phyloP scores from a whole-genome alignment of 805 yeast genomes.

The Monosporozyma siamensis region DNA sequence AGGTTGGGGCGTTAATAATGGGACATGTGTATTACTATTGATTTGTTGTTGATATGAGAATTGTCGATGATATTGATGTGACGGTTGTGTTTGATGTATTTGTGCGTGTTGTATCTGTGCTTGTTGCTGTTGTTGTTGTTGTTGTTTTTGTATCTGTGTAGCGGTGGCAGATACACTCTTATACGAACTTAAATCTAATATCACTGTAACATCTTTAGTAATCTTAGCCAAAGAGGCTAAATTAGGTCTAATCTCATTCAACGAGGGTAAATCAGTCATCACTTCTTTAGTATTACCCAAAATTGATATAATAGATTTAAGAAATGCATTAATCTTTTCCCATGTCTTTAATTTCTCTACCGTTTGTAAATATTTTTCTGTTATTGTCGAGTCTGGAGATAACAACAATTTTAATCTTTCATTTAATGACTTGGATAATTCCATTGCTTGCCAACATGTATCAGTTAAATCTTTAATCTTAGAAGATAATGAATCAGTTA shows the following conservation, averaged over 20 bases:
- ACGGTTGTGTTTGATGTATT: conserved; percentile 11
- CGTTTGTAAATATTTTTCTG: conserved; percentile 35
- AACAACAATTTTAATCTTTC: conserved; percentile 44
- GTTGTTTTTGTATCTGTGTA: conserved; percentile 8
- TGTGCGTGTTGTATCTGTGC: conserved; percentile 14
- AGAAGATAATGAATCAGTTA: conserved; percentile 33
- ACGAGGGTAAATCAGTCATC: conserved; percentile 69
- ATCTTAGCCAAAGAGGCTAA: conserved; percentile 77
- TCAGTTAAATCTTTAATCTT: conserved; percentile 70
- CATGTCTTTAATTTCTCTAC: conserved; percentile 58
- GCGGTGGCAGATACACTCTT: conserved; percentile 24
- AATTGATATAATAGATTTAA: conserved; percentile 76
- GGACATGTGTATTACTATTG: conserved; percentile 13
- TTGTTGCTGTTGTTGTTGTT: conserved; percentile 9
- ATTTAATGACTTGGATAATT: conserved; percentile 61
- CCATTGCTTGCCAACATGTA: conserved; percentile 73
- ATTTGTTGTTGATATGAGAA: conserved; percentile 6
- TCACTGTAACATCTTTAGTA: conserved; percentile 85
- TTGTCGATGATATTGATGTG: conserved; percentile 7
- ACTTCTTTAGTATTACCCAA: conserved; percentile 75
- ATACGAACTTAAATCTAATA: conserved; percentile 59
- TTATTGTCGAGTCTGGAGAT: conserved; percentile 10
- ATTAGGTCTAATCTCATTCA: conserved; percentile 71
- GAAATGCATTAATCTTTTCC: conserved; percentile 75
- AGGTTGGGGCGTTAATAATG: conserved; percentile 17